Conservation (phyloP, 192 early-diverging fungal species). For the Entomortierella lignicola region DNA sequence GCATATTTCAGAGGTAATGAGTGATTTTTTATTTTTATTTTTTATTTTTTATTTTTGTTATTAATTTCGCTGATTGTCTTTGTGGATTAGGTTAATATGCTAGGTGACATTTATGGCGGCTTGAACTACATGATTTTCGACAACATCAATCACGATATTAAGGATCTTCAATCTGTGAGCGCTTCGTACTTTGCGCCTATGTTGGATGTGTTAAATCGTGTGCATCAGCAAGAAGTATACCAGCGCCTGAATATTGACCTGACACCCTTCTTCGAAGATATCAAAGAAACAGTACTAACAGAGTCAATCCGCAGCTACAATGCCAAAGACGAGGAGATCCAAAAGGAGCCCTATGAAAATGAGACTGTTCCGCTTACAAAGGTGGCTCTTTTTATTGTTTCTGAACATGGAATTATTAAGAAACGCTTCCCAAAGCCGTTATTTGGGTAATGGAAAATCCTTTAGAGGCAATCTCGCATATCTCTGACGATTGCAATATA, state of each 20-base stretch:
- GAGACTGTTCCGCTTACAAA: constrained; percentile 46
- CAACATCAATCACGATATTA: constrained; percentile 54
- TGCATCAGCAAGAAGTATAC: constrained; percentile 50
- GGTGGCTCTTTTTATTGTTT: constrained; percentile 47
- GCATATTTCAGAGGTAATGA: constrained; percentile 66
- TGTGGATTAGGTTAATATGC: constrained; percentile 54
- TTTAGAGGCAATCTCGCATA: too few relatives aligned
- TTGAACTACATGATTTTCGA: constrained; percentile 58
- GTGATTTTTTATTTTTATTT: too few relatives aligned
- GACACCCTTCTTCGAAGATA: constrained; percentile 51
- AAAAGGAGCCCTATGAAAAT: constrained; percentile 45
- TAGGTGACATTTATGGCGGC: constrained; percentile 58
- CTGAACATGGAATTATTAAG: constrained; percentile 42
- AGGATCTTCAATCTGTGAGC: constrained; percentile 31
- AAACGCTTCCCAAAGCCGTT: constrained; percentile 45
- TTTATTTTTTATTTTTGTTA: too few relatives aligned
- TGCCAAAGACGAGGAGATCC: constrained; percentile 40
- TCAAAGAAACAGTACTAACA: constrained; percentile 40
- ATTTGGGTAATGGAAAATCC: constrained; percentile 51
- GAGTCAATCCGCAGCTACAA: constrained; percentile 36
- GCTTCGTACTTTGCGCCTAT: constrained; percentile 37
- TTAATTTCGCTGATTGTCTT: too few relatives aligned
- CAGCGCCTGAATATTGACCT: constrained; percentile 42
- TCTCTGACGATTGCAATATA: too few relatives aligned
- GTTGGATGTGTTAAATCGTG: constrained; percentile 41